A percentile compares a stretch with the other conserved stretches of the same genome.
Evolutionary conservation across 352 stramenopile species (phyloP).

Genomic region (Globisporangium uncinulatum): DNA sequence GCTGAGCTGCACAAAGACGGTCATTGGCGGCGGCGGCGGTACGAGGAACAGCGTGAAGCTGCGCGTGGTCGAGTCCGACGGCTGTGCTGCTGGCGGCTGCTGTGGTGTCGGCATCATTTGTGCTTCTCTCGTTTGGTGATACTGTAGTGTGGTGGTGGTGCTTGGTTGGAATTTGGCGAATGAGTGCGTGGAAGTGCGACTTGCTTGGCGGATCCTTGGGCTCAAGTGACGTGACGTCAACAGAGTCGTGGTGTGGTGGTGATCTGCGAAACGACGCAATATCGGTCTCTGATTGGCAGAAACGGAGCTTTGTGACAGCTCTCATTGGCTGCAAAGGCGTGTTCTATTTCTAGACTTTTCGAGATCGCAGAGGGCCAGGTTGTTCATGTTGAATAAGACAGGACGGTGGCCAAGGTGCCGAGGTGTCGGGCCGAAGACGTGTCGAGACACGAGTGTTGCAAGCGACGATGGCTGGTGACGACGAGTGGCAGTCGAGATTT

Average conservation of each 20-base stretch:
- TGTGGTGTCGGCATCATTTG: constrained; percentile 6
- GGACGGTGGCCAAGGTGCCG: not conserved
- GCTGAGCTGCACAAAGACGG: constrained; percentile 52
- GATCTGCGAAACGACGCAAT: not conserved
- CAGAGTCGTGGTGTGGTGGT: not conserved
- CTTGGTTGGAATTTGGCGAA: not conserved
- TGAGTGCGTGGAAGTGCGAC: not conserved
- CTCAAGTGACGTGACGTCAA: not conserved
- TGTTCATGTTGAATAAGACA: not conserved
- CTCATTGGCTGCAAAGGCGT: not conserved
- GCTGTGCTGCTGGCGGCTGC: constrained; percentile 2
- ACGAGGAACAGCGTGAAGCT: constrained; percentile 43
- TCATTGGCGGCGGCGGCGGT: constrained; percentile 52
- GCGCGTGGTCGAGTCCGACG: constrained; percentile 14
- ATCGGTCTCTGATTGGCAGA: not conserved
- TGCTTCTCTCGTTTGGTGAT: constrained; percentile 8
- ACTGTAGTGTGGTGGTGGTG: constrained; percentile 1
- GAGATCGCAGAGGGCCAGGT: too few relatives aligned
- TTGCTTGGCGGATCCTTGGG: too few relatives aligned
- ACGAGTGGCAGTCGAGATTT: too few relatives aligned
- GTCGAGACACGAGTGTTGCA: too few relatives aligned
- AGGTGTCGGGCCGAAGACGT: not conserved
- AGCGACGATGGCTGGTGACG: too few relatives aligned
- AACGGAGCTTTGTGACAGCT: too few relatives aligned
- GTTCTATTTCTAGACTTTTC: constrained; percentile 1